phyloP scores from a whole-genome alignment of 2,329 filamentous ascomycete genomes.

The Lachnellula occidentalis region DNA sequence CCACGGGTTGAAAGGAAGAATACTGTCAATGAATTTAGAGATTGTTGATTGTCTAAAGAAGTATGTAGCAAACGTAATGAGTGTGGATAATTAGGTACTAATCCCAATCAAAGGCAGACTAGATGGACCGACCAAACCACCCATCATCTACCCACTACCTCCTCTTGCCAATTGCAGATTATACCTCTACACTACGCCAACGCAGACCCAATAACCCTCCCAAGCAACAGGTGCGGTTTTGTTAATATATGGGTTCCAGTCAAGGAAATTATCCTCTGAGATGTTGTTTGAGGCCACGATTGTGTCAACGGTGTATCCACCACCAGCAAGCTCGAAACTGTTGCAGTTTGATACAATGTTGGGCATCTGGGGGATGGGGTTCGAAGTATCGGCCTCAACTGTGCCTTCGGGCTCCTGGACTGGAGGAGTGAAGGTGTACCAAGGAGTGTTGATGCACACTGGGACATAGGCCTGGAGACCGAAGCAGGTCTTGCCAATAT shows the following conservation, averaged over 20 bases:
- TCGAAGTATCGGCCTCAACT: neutral
- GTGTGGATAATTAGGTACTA: neutral
- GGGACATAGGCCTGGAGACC: slow-evolving; percentile 7
- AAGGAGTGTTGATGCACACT: slow-evolving; percentile 8
- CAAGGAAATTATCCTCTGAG: slow-evolving; percentile 2
- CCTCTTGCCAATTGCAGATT: neutral
- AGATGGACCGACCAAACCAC: neutral
- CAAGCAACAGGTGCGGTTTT: slow-evolving; percentile 8
- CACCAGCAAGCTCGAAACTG: slow-evolving; percentile 5
- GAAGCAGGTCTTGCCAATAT: slow-evolving; percentile 44
- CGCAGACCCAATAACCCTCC: slow-evolving; percentile 9
- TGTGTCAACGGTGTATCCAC: slow-evolving; percentile 2
- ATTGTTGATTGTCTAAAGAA: neutral
- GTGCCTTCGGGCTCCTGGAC: slow-evolving; percentile 2
- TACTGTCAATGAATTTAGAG: too few relatives aligned
- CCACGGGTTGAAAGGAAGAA: too few relatives aligned
- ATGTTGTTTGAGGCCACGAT: slow-evolving; percentile 4
- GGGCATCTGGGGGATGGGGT: slow-evolving; percentile 8
- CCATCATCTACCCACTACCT: neutral
- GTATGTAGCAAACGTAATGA: neutral
- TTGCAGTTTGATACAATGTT: slow-evolving; percentile 3
- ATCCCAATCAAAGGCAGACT: neutral
- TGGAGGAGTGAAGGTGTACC: slow-evolving; percentile 8
- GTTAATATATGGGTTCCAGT: slow-evolving; percentile 7
- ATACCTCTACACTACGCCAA: neutral